Evolutionary conservation across 2,329 filamentous ascomycete genomes (phyloP).

Genomic region (Coleophoma cylindrospora): DNA sequence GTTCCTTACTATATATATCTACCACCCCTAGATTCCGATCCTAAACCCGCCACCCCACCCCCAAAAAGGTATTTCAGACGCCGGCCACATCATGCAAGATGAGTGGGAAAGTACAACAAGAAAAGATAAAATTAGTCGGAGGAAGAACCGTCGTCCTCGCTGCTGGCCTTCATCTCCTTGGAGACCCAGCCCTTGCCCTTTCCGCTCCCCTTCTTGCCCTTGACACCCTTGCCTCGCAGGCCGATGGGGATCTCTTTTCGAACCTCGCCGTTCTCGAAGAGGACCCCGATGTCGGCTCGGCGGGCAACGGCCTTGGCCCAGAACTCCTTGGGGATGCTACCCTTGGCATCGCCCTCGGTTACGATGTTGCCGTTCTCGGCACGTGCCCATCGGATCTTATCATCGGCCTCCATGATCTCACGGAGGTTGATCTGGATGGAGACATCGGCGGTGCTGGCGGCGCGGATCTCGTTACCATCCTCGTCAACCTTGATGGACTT

Average conservation of each 20-base stretch:
- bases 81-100: neutral
- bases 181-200: constrained; percentile 29
- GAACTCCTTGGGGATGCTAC: constrained; percentile 26
- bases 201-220: constrained; percentile 29
- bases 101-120: neutral
- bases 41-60: no score
- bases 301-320: constrained; percentile 38
- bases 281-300: constrained; percentile 34
- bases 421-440: constrained; percentile 36
- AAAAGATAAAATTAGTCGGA: constrained; percentile 14
- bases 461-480: constrained; percentile 23
- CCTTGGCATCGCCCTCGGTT: constrained; percentile 23
- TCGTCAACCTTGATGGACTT: constrained; percentile 24
- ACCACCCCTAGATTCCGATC: no score
- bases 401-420: constrained; percentile 26
- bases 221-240: constrained; percentile 35
- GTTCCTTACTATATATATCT: no score
- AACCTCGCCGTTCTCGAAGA: constrained; percentile 37
- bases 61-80: no score
- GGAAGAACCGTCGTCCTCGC: constrained; percentile 19
- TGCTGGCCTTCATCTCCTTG: constrained; percentile 23
- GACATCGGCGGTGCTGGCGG: constrained; percentile 32
- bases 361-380: constrained; percentile 32
- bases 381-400: constrained; percentile 31
- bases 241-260: constrained; percentile 36